A percentile compares a stretch with the other conserved stretches of the same genome.
These are phyloP conservation scores for Funneliformis geosporum DNA, from an alignment of 192 early-diverging fungal species.

Conservation along the genomic window DNA sequence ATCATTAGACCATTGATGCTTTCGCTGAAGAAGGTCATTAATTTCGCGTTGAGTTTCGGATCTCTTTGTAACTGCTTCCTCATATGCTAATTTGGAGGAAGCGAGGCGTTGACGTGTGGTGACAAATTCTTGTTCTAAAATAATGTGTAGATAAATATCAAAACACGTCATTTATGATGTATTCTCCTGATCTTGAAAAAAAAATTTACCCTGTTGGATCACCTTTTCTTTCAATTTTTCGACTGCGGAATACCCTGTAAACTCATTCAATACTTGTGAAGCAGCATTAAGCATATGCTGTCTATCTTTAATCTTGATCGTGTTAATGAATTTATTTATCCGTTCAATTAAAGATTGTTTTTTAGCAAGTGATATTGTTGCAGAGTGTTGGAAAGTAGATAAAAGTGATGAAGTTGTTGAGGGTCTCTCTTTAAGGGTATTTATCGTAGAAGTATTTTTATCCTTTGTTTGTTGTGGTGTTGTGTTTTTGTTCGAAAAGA, in stretches of 20 bases:
- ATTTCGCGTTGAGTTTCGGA: constrained; percentile 72
- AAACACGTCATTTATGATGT: neutral
- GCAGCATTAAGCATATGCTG: neutral
- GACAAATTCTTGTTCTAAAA: constrained; percentile 47
- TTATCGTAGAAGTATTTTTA: neutral
- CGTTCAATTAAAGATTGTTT: neutral
- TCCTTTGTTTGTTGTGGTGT: neutral
- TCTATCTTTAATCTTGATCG: neutral
- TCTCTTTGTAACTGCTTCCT: constrained; percentile 55
- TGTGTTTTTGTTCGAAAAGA: neutral
- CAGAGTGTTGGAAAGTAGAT: too few relatives aligned
- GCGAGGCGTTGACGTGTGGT: constrained; percentile 49
- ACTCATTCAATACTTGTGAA: constrained; percentile 53
- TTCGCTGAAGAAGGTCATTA: constrained; percentile 75
- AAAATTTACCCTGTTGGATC: constrained; percentile 50
- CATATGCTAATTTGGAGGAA: constrained; percentile 54
- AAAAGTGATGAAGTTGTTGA: too few relatives aligned
- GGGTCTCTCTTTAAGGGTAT: neutral
- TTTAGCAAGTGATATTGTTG: too few relatives aligned
- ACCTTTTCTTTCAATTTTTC: constrained; percentile 67
- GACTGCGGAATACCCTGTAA: constrained; percentile 72
- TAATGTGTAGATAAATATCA: neutral
- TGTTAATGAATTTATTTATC: neutral
- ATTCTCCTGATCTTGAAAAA: neutral
- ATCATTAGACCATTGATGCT: constrained; percentile 71